phyloP scores from a whole-genome alignment of 495 filamentous ascomycete genomes.

The Chlorociboria aeruginascens region DNA sequence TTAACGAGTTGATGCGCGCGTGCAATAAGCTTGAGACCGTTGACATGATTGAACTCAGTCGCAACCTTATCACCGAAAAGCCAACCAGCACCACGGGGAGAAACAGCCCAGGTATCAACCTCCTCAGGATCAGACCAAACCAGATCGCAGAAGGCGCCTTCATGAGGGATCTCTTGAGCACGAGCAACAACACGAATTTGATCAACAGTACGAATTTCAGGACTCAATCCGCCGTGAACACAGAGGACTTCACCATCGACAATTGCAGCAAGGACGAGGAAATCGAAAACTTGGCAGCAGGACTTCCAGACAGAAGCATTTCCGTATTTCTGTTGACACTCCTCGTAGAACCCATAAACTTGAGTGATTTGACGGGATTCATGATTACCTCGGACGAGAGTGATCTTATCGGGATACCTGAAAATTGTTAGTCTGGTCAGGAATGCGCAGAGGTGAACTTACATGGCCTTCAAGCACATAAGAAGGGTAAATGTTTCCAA shows the following conservation, averaged over 20 bases:
- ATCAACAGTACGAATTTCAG: slow-evolving; percentile 91
- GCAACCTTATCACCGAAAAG: slow-evolving; percentile 95
- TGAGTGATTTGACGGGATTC: slow-evolving; percentile 97
- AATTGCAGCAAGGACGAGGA: slow-evolving; percentile 89
- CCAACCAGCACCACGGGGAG: slow-evolving; percentile 90
- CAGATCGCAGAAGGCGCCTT: slow-evolving; percentile 94
- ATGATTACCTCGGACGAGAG: slow-evolving; percentile 92
- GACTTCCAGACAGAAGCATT: slow-evolving; percentile 99
- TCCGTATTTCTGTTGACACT: slow-evolving; percentile 95
- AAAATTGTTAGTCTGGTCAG: slow-evolving; percentile 5
- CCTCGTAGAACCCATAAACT: slow-evolving; percentile 98
- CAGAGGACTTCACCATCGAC: slow-evolving; percentile 95
- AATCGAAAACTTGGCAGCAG: slow-evolving; percentile 98
- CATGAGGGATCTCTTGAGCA: slow-evolving; percentile 95
- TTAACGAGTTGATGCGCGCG: slow-evolving; percentile 95
- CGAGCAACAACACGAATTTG: slow-evolving; percentile 95
- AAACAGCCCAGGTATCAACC: slow-evolving; percentile 96
- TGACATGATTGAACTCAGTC: slow-evolving; percentile 98
- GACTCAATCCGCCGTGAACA: slow-evolving; percentile 92
- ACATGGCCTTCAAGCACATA: slow-evolving; percentile 96
- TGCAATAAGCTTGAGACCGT: slow-evolving; percentile 86
- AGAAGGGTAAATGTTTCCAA: slow-evolving; percentile 91
- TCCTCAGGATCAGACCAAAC: slow-evolving; percentile 99
- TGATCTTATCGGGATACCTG: slow-evolving; percentile 90
- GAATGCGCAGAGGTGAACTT: slow-evolving; percentile 21